Evolutionary conservation across 192 early-diverging fungal species (phyloP).

Genomic region (Umbelopsis sp.): DNA sequence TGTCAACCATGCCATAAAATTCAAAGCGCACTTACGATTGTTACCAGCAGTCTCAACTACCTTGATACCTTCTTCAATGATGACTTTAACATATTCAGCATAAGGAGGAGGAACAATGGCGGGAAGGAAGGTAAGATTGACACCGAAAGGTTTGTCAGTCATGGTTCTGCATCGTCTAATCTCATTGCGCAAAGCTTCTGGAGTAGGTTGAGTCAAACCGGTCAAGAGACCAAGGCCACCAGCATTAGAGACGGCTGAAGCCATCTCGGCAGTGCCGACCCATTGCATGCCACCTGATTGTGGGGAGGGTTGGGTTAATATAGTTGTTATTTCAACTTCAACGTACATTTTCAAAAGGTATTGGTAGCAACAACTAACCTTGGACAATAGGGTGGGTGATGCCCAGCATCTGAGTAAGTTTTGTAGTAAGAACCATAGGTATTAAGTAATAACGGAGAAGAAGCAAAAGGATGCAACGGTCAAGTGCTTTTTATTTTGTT

Average conservation of each 20-base stretch:
- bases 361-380: conserved; percentile 34
- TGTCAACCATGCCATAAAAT: not conserved
- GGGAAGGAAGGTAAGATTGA: conserved; percentile 80
- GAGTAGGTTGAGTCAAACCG: conserved; percentile 79
- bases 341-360: not conserved
- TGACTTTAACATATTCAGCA: conserved; percentile 67
- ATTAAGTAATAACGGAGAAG: not conserved
- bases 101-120: conserved; percentile 83
- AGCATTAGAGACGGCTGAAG: conserved; percentile 77
- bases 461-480: not conserved
- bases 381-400: conserved; percentile 76
- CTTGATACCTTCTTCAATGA: conserved; percentile 78
- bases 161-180: conserved; percentile 72
- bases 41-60: conserved; percentile 86
- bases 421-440: conserved; percentile 62
- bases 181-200: conserved; percentile 70
- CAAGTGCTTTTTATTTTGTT: no score
- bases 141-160: conserved; percentile 81
- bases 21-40: conserved; percentile 56
- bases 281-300: conserved; percentile 69
- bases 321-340: not conserved
- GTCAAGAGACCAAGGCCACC: conserved; percentile 76
- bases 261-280: conserved; percentile 62
- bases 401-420: conserved; percentile 65
- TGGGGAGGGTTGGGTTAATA: not conserved